Percentiles rank a stretch among this genome's conserved stretches.
Conservation (phyloP, 176 grass and related monocot genomes). For the Cenchrus purpureus region DNA sequence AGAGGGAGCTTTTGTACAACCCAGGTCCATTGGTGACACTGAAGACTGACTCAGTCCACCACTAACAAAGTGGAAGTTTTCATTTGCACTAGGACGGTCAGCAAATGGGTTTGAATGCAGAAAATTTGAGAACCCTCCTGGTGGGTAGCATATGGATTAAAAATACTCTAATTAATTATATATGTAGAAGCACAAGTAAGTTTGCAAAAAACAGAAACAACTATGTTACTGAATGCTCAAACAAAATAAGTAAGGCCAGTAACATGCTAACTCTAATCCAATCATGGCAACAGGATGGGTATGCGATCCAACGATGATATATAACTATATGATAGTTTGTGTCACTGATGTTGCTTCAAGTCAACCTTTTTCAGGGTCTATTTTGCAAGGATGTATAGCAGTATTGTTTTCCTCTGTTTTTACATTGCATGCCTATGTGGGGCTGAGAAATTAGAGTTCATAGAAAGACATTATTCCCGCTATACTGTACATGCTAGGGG, state of each 20-base stretch:
- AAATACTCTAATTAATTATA: too few species aligned
- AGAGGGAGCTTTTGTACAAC: too few species aligned
- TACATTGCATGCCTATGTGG: not conserved
- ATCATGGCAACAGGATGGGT: slow-evolving; percentile 99
- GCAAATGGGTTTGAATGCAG: too few species aligned
- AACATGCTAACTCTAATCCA: slow-evolving; percentile 62
- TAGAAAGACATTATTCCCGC: not conserved
- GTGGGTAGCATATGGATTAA: not conserved
- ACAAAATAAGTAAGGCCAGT: too few species aligned
- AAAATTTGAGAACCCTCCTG: too few species aligned
- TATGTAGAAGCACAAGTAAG: too few species aligned
- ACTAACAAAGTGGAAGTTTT: too few species aligned
- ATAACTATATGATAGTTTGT: not conserved
- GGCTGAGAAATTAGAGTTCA: slow-evolving; percentile 3
- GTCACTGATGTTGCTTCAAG: not conserved
- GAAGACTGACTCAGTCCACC: too few species aligned
- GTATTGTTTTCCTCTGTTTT: not conserved
- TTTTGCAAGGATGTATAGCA: not conserved
- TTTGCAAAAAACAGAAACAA: too few species aligned
- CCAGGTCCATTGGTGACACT: too few species aligned
- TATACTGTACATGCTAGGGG: not conserved
- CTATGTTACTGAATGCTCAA: too few species aligned
- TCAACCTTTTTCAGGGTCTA: not conserved
- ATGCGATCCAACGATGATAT: slow-evolving; percentile 44
- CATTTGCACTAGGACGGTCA: too few species aligned